Base-by-base conservation (phyloP, 1,139 yeast genomes). In the Fermentozyma sake region DNA sequence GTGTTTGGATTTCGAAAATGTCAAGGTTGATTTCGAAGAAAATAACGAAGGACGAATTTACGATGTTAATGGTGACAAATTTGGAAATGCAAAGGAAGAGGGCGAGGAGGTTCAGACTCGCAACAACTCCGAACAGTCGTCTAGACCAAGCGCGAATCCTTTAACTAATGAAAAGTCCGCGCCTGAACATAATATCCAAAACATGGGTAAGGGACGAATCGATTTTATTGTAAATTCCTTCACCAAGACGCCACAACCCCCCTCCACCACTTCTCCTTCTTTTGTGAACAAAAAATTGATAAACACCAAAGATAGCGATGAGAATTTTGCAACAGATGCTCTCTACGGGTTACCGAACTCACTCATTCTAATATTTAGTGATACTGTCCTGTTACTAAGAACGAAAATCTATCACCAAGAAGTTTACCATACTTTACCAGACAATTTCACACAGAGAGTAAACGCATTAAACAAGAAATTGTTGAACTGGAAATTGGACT, bases 331-430 rank as follows among this genome's bases (percentile, higher is more conserved):
- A 8, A 80, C 91, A 1, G 93, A 83, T 53, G 85, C 91, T 0
- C 62, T 85, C 30, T 84, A 84, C 47, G 95, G 95, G 0, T 60
- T 86, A 29, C 95, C 96, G 2, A 84, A 83, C 47, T 81, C 95
- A 2, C 60, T 86, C 25, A 79, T 85, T 37, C 47, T 78, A 20
- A 58, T 85, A 26, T 84, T 86, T 52, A 72, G 82, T 31, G 83
- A 79, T 36, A 76, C 80, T 9, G 85, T 80, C 6, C 75, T 76
- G 32, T 50, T 83, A 21, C 63, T 82, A 7, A 62, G 89, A 32
- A 71, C 78, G 32, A 78, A 76, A 32, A 69, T 76, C 27, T 74
- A 72, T 42, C 72, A 74, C 42, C 57, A 61, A 29, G 56, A 53
- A 22, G 44, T 50, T 5, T 38, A 37, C 19, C 44, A 50, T 16